Base-by-base conservation (phyloP, 345 rosid genomes). In the Conringia planisiliqua region DNA sequence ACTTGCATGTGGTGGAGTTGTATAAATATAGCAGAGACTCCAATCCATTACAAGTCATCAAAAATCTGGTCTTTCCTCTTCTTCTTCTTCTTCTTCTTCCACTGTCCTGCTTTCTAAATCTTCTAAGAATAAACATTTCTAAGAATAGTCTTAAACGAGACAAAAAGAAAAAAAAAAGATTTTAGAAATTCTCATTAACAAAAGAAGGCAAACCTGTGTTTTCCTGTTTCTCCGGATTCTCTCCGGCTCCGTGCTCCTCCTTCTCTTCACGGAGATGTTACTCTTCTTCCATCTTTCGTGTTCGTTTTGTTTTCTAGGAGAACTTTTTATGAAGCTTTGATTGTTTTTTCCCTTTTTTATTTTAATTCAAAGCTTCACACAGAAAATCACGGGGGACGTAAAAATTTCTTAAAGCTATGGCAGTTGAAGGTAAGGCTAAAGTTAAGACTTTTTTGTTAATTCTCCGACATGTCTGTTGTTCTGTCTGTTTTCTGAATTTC, bases 21-120 rank as follows among this genome's bases (percentile, higher is more conserved):
- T 81, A 87, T 81, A 87, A 81, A 87, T 82, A 82, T 81, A 81
- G 75, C 43, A 48, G 12, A 59, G 59, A 61, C 69, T 72, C 78
- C 70, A 61, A 79, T 46, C 71, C 80, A 72, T 24, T 60, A 6
- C 38, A 61, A 58, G 59, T 62, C 66, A 70, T 69, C 65, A 72
- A 72, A 10, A 22, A 36, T 48, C 60, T 51, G 55, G 44, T 56
- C 46, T 55, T 6, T 33, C 32, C 46, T 46, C 42, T 36, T 36
- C 72, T 12, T 66, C 52, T 27, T 20, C 56, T 10, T 29, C 30
- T 4, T 3, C 48, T 47, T 38, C 73, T 13, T 66, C 61, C 59
- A 16, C 57, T 36, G 38, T 54, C 36, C 55, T 71, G 67, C 79
- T 69, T 61, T 55, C 47, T 39, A 35, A 62, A 39, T 66, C 81